Percentiles rank a stretch among this genome's conserved stretches.
Evolutionary conservation across 2,329 filamentous ascomycete genomes (phyloP).

Genomic region (Chrysoporthe puriensis): DNA sequence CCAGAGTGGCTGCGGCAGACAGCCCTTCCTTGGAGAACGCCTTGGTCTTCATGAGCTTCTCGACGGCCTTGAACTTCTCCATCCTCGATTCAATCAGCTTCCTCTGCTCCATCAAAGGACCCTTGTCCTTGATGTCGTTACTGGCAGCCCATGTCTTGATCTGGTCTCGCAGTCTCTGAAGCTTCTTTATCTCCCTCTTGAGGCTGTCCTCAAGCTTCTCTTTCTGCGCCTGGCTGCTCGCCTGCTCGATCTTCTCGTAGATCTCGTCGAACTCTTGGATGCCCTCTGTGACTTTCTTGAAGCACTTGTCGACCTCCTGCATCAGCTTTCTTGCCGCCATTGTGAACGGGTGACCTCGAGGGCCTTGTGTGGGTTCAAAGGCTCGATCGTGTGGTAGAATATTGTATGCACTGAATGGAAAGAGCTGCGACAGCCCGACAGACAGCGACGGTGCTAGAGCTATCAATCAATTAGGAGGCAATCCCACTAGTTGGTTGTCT

Average conservation of each 20-base stretch:
- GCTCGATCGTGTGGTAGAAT: background rate
- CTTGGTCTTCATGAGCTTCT: slow-evolving; percentile 99
- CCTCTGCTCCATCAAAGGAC: slow-evolving; percentile 88
- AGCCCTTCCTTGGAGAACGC: slow-evolving; percentile 98
- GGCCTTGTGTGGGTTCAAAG: background rate
- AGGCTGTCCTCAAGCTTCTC: slow-evolving; percentile 98
- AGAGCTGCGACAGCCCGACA: background rate
- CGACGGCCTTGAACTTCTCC: slow-evolving; percentile 99
- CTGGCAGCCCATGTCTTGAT: slow-evolving; percentile 99
- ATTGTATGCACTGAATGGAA: background rate
- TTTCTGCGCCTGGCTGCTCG: slow-evolving; percentile 91
- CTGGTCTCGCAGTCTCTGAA: slow-evolving; percentile 94
- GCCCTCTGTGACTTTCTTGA: slow-evolving; percentile 96
- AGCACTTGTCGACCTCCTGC: slow-evolving; percentile 98
- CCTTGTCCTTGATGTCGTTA: slow-evolving; percentile 99
- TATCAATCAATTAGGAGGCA: background rate
- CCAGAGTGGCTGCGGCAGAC: slow-evolving; percentile 86
- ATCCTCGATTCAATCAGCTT: slow-evolving; percentile 99
- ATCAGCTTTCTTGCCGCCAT: slow-evolving; percentile 97
- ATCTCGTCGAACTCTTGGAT: slow-evolving; percentile 91
- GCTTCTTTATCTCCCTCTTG: slow-evolving; percentile 99
- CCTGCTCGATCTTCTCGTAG: slow-evolving; percentile 96
- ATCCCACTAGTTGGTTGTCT: background rate
- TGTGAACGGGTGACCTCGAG: slow-evolving; percentile 39
- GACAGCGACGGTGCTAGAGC: background rate